A percentile compares a stretch with the other conserved stretches of the same genome.
Conservation (phyloP, 2,329 filamentous ascomycete species). For the Colletotrichum trifolii region DNA sequence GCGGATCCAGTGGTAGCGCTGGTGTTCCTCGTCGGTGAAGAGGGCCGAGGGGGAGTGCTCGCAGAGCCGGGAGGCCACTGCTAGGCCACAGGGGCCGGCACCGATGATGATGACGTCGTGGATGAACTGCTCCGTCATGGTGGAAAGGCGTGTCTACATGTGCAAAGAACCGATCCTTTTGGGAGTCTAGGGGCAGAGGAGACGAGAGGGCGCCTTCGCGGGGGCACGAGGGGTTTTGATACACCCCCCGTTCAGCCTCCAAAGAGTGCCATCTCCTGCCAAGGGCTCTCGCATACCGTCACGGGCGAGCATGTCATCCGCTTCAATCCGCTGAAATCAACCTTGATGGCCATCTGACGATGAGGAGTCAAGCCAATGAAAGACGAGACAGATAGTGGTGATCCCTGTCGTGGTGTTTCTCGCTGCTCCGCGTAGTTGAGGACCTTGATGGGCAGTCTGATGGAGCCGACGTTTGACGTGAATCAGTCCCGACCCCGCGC, state of each 20-base stretch:
- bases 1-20: conserved; percentile 82
- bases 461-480: conserved; percentile 7
- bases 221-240: conserved; percentile 21
- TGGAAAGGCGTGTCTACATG: background rate
- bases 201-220: background rate
- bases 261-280: too few species aligned
- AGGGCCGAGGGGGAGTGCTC: conserved; percentile 81
- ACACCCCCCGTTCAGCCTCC: background rate
- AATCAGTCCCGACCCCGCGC: conserved; percentile 8
- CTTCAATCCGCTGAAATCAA: background rate
- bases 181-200: background rate
- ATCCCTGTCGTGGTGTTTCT: conserved; percentile 33
- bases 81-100: conserved; percentile 79
- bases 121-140: conserved; percentile 41
- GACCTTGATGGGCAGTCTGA: conserved; percentile 31
- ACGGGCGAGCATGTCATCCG: conserved; percentile 7
- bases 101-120: conserved; percentile 80
- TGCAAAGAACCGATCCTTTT: background rate
- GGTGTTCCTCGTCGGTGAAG: conserved; percentile 86
- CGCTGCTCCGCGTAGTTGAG: conserved; percentile 17
- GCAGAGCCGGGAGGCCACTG: conserved; percentile 76
- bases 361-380: conserved; percentile 15
- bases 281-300: background rate
- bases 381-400: conserved; percentile 1
- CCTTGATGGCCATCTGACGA: conserved; percentile 30